Evolutionary conservation across 2,329 filamentous ascomycete species (phyloP).

Genomic region (Ophiostoma tasmaniense): DNA sequence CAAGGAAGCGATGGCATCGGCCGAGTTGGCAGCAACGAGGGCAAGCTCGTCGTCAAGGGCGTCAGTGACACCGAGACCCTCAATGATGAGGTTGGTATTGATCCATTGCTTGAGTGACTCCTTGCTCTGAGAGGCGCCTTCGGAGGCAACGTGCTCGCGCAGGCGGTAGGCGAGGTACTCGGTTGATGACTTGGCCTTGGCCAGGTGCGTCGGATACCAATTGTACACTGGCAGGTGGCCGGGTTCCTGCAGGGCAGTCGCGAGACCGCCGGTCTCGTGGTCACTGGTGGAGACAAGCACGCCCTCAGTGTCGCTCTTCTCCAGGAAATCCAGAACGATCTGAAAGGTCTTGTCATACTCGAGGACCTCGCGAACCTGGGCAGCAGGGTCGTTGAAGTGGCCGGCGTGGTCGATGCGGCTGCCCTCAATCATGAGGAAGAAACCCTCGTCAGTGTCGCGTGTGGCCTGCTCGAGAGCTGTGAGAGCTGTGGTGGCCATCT

Average conservation of each 20-base stretch:
- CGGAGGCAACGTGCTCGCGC: slow-evolving; percentile 44
- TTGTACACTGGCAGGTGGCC: slow-evolving; percentile 48
- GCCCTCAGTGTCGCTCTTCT: slow-evolving; percentile 61
- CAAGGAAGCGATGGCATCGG: slow-evolving; percentile 50
- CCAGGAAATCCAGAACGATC: slow-evolving; percentile 75
- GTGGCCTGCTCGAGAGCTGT: slow-evolving; percentile 74
- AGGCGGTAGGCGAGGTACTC: slow-evolving; percentile 62
- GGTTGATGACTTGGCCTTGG: slow-evolving; percentile 65
- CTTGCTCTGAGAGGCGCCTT: slow-evolving; percentile 15
- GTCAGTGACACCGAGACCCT: slow-evolving; percentile 70
- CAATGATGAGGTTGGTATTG: slow-evolving; percentile 55
- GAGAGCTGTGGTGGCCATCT: slow-evolving; percentile 82
- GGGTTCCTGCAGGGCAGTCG: slow-evolving; percentile 61
- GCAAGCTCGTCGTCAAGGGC: slow-evolving; percentile 62
- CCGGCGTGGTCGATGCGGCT: slow-evolving; percentile 94
- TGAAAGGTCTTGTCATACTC: slow-evolving; percentile 86
- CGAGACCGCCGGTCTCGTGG: slow-evolving; percentile 88
- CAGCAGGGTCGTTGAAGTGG: slow-evolving; percentile 73
- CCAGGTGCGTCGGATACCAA: slow-evolving; percentile 78
- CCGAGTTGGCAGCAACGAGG: slow-evolving; percentile 50
- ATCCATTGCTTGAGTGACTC: slow-evolving; percentile 52
- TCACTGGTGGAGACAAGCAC: slow-evolving; percentile 87
- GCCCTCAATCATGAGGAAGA: slow-evolving; percentile 98
- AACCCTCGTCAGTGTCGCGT: slow-evolving; percentile 75
- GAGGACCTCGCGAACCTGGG: slow-evolving; percentile 85